Evolutionary conservation across 805 yeast genomes (phyloP).

Genomic region (Debaryomyces hansenii): DNA sequence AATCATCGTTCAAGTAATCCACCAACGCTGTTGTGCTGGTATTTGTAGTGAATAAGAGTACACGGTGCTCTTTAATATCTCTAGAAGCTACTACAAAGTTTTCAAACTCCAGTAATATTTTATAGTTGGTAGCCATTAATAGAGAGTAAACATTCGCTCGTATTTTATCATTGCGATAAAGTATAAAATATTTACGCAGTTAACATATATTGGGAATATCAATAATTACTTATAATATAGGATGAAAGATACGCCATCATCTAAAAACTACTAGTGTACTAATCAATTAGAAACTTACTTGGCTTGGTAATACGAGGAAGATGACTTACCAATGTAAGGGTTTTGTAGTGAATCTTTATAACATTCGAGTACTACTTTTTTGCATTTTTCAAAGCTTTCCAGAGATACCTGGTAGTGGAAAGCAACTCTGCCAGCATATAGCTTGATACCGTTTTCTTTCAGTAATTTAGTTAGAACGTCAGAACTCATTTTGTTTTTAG

Average conservation of each 20-base stretch:
- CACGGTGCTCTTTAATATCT: neutral
- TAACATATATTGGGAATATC: too few species aligned
- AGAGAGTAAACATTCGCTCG: too few species aligned
- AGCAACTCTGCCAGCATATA: slow-evolving; percentile 75
- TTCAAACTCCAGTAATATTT: too few species aligned
- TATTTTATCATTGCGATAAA: too few species aligned
- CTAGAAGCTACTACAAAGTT: slow-evolving; percentile 2
- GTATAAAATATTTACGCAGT: too few species aligned
- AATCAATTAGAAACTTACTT: too few species aligned
- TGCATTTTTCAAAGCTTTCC: slow-evolving; percentile 34
- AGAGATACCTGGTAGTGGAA: slow-evolving; percentile 58
- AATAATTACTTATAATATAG: too few species aligned
- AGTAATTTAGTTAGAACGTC: slow-evolving; percentile 36
- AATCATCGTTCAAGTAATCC: slow-evolving; percentile 27
- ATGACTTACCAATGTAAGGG: slow-evolving; percentile 36
- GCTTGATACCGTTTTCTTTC: slow-evolving; percentile 57
- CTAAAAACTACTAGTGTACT: too few species aligned
- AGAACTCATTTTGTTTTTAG: slow-evolving; percentile 28
- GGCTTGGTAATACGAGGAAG: slow-evolving; percentile 6
- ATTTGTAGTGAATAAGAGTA: slow-evolving; percentile 10
- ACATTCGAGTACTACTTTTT: slow-evolving; percentile 57
- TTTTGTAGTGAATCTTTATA: slow-evolving; percentile 51
- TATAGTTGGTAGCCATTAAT: too few species aligned
- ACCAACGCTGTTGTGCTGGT: slow-evolving; percentile 10
- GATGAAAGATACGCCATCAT: too few species aligned